phyloP scores from a whole-genome alignment of 441 rosid genomes.

The Macaranga tanarius region DNA sequence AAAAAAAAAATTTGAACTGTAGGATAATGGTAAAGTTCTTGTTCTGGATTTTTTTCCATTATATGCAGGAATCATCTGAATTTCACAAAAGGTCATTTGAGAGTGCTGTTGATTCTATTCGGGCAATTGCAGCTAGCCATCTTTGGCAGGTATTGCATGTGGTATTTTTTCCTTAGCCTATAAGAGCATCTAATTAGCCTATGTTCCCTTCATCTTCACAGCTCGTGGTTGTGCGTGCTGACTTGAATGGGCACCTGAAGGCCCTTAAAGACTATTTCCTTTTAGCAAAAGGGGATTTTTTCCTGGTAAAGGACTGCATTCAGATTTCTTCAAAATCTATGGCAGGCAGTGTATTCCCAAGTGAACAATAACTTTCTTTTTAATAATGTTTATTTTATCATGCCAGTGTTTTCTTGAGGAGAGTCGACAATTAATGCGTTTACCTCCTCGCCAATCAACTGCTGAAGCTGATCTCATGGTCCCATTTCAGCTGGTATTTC shows the following conservation, averaged over 20 bases:
- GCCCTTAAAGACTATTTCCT: conserved; percentile 97
- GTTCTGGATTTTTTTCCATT: conserved; percentile 17
- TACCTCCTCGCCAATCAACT: conserved; percentile 95
- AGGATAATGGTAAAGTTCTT: background rate
- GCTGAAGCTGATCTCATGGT: conserved; percentile 98
- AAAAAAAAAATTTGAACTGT: conserved; percentile 5
- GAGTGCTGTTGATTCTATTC: conserved; percentile 76
- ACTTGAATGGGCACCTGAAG: conserved; percentile 90
- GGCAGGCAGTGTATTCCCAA: conserved; percentile 6
- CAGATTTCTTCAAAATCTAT: background rate
- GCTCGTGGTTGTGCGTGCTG: conserved; percentile 96
- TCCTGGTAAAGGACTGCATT: conserved; percentile 60
- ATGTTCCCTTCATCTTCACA: conserved; percentile 39
- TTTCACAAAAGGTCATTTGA: conserved; percentile 96
- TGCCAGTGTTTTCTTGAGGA: conserved; percentile 96
- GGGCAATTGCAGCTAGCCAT: conserved; percentile 96
- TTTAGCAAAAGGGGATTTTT: conserved; percentile 94
- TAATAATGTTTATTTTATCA: conserved; percentile 17
- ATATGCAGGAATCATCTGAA: conserved; percentile 78
- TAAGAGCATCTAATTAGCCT: conserved; percentile 14
- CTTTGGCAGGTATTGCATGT: conserved; percentile 88
- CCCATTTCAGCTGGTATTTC: conserved; percentile 84
- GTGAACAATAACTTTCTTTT: background rate
- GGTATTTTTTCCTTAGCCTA: conserved; percentile 13
- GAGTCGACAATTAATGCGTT: conserved; percentile 91